Percentiles rank a stretch among this genome's conserved stretches.
These are phyloP conservation scores for Annona cherimola DNA, from an alignment of 164 flowering plant species.

Conservation along the genomic window DNA sequence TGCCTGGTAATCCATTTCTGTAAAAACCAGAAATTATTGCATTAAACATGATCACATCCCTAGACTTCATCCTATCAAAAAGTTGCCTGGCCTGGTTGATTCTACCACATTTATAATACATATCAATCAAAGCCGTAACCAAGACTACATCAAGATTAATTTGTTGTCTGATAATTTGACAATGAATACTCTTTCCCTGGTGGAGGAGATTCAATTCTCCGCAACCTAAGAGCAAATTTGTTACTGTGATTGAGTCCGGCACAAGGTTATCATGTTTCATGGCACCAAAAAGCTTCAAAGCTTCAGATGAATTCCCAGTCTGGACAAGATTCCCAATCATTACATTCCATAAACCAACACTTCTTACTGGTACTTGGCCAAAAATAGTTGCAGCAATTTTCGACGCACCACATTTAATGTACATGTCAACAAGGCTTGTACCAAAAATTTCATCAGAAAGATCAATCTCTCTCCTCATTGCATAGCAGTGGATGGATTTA, in stretches of 20 bases:
- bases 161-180: conserved; percentile 34
- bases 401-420: conserved; percentile 35
- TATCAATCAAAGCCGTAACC: conserved; percentile 44
- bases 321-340: conserved; percentile 33
- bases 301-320: conserved; percentile 27
- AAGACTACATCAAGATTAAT: conserved; percentile 34
- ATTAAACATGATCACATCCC: conserved; percentile 35
- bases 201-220: conserved; percentile 30
- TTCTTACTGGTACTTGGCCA: conserved; percentile 12
- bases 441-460: conserved; percentile 37
- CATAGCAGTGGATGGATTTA: conserved; percentile 35
- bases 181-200: conserved; percentile 51
- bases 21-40: conserved; percentile 45
- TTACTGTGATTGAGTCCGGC: conserved; percentile 40
- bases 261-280: conserved; percentile 20
- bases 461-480: conserved; percentile 42
- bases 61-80: conserved; percentile 24
- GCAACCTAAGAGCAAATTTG: conserved; percentile 42
- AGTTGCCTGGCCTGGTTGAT: conserved; percentile 28
- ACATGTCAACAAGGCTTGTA: conserved; percentile 51
- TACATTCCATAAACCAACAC: conserved; percentile 39
- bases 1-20: conserved; percentile 17
- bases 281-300: conserved; percentile 24
- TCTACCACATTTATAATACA: conserved; percentile 42
- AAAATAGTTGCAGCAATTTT: conserved; percentile 22